Evolutionary conservation across 2,329 filamentous ascomycete species (phyloP).

Genomic region (Teratosphaeria destructans): DNA sequence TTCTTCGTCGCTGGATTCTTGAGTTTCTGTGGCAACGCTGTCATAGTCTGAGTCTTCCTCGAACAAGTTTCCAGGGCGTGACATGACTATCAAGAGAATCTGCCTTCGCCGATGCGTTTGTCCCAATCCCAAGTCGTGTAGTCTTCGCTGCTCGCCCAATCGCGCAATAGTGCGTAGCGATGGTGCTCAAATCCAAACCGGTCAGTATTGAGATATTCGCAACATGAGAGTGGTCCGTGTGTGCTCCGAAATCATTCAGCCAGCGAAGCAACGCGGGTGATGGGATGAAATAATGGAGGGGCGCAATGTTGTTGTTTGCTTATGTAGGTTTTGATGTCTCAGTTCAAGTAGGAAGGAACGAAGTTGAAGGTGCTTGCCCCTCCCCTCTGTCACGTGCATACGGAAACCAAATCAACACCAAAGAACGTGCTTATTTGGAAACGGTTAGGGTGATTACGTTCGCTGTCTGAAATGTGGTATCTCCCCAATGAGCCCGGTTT

Average conservation of each 20-base stretch:
- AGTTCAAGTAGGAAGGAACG: not conserved
- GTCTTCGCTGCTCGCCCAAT: not conserved
- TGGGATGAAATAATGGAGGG: no score
- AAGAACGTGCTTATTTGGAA: not conserved
- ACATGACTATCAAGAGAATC: not conserved
- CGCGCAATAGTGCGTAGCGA: not conserved
- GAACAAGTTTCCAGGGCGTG: not conserved
- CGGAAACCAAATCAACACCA: not conserved
- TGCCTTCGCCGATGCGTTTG: not conserved
- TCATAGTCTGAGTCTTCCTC: constrained; percentile 16
- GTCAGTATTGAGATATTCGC: not conserved
- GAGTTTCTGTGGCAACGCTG: constrained; percentile 20
- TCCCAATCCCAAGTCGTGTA: not conserved
- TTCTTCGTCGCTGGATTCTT: constrained; percentile 11
- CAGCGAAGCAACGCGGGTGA: not conserved
- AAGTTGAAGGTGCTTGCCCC: not conserved
- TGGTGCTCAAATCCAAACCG: not conserved
- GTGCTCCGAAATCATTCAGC: not conserved
- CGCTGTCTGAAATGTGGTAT: not conserved
- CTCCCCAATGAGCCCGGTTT: not conserved
- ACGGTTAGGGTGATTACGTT: not conserved
- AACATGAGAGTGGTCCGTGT: not conserved
- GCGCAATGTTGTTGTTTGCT: no score
- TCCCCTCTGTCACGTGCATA: not conserved
- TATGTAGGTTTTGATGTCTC: not conserved